A percentile compares a stretch with the other conserved stretches of the same genome.
Evolutionary conservation across 2,329 filamentous ascomycete species (phyloP).

Genomic region (Torrubiella hemipterigena): DNA sequence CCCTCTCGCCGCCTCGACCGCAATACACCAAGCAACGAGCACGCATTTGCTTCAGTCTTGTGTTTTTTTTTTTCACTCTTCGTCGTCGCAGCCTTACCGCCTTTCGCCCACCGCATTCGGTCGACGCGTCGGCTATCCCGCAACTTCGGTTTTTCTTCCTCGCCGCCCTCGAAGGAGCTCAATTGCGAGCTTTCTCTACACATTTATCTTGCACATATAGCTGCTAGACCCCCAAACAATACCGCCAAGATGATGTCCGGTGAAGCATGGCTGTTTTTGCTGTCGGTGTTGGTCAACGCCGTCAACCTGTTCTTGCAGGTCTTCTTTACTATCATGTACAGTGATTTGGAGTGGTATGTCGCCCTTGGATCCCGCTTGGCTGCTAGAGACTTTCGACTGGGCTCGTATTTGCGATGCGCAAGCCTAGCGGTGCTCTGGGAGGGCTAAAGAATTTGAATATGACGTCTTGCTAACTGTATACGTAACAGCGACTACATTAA

Average conservation of each 20-base stretch:
- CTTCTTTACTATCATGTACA: constrained; percentile 99
- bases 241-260: constrained; percentile 60
- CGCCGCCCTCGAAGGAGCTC: too few relatives aligned
- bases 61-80: too few relatives aligned
- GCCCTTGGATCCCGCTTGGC: constrained; percentile 6
- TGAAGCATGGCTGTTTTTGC: constrained; percentile 95
- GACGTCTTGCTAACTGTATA: constrained; percentile 14
- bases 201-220: constrained; percentile 2
- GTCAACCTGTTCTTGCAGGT: constrained; percentile 99
- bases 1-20: neutral
- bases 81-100: neutral
- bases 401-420: too few relatives aligned
- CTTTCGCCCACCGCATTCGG: neutral
- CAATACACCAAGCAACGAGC: too few relatives aligned
- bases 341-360: constrained; percentile 95
- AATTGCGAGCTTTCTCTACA: constrained; percentile 3
- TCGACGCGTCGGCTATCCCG: too few relatives aligned
- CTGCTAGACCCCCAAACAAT: constrained; percentile 1
- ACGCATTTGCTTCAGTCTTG: too few relatives aligned
- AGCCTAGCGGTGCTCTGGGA: constrained; percentile 3
- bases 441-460: neutral
- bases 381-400: too few relatives aligned
- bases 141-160: neutral
- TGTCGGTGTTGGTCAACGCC: constrained; percentile 98
- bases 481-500: constrained; percentile 89